Evolutionary conservation across 768 basidiomycete species (phyloP), one percentile per base, ranked within the genome.

Genomic region (Royoungia palumana): DNA sequence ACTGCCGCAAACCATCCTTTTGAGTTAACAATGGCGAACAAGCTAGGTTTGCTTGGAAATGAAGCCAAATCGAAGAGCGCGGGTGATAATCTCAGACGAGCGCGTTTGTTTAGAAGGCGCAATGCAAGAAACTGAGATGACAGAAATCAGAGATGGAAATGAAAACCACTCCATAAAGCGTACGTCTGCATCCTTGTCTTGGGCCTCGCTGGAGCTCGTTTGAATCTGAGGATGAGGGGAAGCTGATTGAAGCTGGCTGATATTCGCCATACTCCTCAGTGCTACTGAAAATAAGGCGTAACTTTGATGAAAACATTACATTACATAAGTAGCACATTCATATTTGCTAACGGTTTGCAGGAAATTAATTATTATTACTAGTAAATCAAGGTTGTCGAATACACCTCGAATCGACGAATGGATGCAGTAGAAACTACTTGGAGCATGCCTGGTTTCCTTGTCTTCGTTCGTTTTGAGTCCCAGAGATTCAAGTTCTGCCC

Each of bases 1-100:
- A 80, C 76, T 27, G 86, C 85, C 39, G 79, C 83, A 65, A 89
- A 90, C 81, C 82, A 89, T 24, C 80, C 83, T 53, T 72, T 76
- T 12, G 71, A 66, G 59, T 83, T 86, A 3, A 82, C 74, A 3
- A 78, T 71, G 4, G 81, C 75, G 55, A 91, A 79, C 16, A 85
- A 70, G 45, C 67, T 74, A 35, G 76, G 79, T 21, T 75, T 73
- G 6, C 75, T 67, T 2, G 72, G 69, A 36, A 74, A 54, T 1
- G 65, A 42, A 16, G 76, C 58, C 19, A 76, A 67, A 54, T 74
- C 68, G 24, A 83, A 65, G 1, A 75, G 69, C 16, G 75, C 59
- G 2, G 75, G 68, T 13, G 88, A 90, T 8, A 91, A 63, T 41
- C 75, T 72, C 36, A 87, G 72, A 54, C 89, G 83, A 30, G 79